Evolutionary conservation across 768 basidiomycete genomes (phyloP).

Genomic region (Rhodotorula paludigena): DNA sequence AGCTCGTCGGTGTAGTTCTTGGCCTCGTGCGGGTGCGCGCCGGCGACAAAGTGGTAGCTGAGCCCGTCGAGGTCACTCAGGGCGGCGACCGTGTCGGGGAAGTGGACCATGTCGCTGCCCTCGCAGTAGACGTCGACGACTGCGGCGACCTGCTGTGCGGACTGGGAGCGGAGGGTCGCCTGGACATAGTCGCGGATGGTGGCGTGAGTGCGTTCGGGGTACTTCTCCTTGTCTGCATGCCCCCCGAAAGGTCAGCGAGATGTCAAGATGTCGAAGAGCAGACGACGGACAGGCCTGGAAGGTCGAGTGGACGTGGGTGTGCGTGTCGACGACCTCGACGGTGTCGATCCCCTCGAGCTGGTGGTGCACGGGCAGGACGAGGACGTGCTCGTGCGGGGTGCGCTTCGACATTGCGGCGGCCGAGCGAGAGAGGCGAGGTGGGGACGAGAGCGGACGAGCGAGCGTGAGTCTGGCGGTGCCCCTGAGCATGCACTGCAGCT

Average conservation of each 20-base stretch:
- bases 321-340: constrained; percentile 63
- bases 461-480: not conserved
- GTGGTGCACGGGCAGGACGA: constrained; percentile 14
- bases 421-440: not conserved
- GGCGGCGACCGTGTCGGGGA: constrained; percentile 7
- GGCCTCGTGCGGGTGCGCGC: constrained; percentile 59
- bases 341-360: not conserved
- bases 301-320: constrained; percentile 75
- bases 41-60: constrained; percentile 79
- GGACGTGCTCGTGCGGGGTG: constrained; percentile 5
- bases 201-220: constrained; percentile 55
- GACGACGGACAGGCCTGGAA: constrained; percentile 55
- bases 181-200: constrained; percentile 67
- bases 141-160: not conserved
- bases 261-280: not conserved
- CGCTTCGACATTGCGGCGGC: not conserved
- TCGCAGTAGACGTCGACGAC: constrained; percentile 89
- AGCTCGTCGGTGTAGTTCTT: constrained; percentile 62
- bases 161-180: constrained; percentile 52
- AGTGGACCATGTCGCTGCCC: constrained; percentile 37
- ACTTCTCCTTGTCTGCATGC: constrained; percentile 51
- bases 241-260: not conserved
- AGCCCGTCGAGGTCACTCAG: constrained; percentile 44
- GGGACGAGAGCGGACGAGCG: no score
- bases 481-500: not conserved